phyloP scores from a whole-genome alignment of 179 eudicot genomes.

The Amaranthus tricolor region DNA sequence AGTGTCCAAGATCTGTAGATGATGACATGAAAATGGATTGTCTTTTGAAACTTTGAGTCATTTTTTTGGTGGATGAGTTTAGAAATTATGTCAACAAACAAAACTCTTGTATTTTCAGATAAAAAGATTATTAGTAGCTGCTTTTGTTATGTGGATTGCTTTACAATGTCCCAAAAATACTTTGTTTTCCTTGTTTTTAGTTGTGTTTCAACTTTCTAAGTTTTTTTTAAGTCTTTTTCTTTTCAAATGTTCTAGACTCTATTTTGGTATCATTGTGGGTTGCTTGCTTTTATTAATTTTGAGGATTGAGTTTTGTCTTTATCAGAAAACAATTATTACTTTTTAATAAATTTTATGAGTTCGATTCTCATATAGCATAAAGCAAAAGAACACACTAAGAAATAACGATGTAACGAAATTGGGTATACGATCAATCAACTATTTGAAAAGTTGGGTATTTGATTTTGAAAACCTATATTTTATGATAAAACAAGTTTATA shows the following conservation, averaged over 20 bases:
- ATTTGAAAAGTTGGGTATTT: no score
- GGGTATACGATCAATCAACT: no score
- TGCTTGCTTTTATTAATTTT: no score
- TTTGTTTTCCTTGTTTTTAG: background rate
- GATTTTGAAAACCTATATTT: no score
- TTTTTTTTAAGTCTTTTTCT: background rate
- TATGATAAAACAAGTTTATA: no score
- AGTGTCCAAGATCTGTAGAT: conserved; percentile 42
- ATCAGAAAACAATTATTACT: no score
- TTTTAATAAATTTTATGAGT: no score
- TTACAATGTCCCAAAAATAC: conserved; percentile 2
- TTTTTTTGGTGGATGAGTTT: conserved; percentile 14
- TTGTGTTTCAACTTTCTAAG: background rate
- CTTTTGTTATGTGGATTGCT: background rate
- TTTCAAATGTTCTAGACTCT: background rate
- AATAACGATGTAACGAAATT: no score
- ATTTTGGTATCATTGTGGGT: no score
- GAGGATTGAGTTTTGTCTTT: no score
- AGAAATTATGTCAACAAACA: conserved; percentile 7
- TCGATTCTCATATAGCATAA: no score
- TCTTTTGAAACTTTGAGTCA: background rate
- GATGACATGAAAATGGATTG: background rate
- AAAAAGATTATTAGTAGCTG: conserved; percentile 14
- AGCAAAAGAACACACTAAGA: no score
- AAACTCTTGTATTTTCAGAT: conserved; percentile 8